phyloP scores from a whole-genome alignment of 2,329 filamentous ascomycete genomes.

The Septoria petroselini region DNA sequence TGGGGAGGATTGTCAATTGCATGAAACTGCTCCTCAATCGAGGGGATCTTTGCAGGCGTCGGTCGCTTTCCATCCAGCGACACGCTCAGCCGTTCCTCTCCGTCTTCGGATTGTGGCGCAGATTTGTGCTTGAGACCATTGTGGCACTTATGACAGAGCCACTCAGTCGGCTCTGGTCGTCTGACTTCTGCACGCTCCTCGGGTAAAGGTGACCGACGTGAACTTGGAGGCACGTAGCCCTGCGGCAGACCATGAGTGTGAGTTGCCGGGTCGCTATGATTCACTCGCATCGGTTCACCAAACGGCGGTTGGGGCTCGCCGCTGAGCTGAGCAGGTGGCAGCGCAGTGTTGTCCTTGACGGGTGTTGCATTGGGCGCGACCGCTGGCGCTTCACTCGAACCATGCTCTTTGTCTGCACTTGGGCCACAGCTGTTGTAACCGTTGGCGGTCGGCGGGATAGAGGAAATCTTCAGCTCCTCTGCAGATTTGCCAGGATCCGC shows the following conservation, averaged over 20 bases:
- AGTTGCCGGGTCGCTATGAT: constrained; percentile 25
- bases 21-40: constrained; percentile 29
- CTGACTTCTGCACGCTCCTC: constrained; percentile 12
- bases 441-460: constrained; percentile 33
- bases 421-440: constrained; percentile 22
- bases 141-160: constrained; percentile 51
- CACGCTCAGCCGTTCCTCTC: constrained; percentile 27
- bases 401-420: constrained; percentile 15
- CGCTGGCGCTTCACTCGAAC: constrained; percentile 10
- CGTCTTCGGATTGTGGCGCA: constrained; percentile 37
- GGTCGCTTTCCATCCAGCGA: constrained; percentile 28
- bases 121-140: constrained; percentile 44
- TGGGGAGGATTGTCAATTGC: constrained; percentile 32
- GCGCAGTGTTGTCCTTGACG: constrained; percentile 11
- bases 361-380: constrained; percentile 12
- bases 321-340: constrained; percentile 11
- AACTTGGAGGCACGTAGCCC: constrained; percentile 28
- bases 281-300: constrained; percentile 16
- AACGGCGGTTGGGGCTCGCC: constrained; percentile 19
- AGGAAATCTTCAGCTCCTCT: constrained; percentile 24
- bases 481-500: constrained; percentile 15
- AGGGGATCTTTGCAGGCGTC: constrained; percentile 19
- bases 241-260: constrained; percentile 30
- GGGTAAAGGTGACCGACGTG: constrained; percentile 18
- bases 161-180: constrained; percentile 28